Evolutionary conservation across 176 grass and related monocot species (phyloP).

Genomic region (Carex pumila): DNA sequence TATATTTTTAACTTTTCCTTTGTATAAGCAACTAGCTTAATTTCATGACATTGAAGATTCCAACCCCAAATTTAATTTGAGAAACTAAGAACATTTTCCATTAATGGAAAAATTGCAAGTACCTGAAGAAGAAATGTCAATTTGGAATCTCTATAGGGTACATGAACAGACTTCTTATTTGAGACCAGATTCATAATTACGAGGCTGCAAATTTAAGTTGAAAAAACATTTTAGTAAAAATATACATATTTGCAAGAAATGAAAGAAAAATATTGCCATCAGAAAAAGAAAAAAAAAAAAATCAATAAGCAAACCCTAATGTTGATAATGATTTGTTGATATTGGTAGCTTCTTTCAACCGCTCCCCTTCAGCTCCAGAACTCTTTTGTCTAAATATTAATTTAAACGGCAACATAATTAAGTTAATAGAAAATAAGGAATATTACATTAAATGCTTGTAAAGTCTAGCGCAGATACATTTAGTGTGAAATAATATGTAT

Average conservation of each 20-base stretch:
- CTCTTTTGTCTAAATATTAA: slow-evolving; percentile 76
- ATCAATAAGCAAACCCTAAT: slow-evolving; percentile 59
- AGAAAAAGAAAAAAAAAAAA: background rate
- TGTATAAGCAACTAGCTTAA: background rate
- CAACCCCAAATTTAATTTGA: background rate
- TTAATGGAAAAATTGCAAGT: background rate
- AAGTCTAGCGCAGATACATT: background rate
- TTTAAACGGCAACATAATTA: background rate
- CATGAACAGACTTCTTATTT: slow-evolving; percentile 88
- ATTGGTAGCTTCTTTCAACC: slow-evolving; percentile 93
- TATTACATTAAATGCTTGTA: background rate
- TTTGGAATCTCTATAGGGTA: slow-evolving; percentile 97
- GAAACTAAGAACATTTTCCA: background rate
- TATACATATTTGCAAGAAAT: background rate
- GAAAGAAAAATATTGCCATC: background rate
- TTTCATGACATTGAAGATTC: background rate
- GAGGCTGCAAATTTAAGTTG: slow-evolving; percentile 45
- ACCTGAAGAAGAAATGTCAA: slow-evolving; percentile 99
- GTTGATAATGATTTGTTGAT: slow-evolving; percentile 97
- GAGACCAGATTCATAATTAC: slow-evolving; percentile 97
- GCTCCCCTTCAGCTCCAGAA: slow-evolving; percentile 97
- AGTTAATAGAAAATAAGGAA: background rate
- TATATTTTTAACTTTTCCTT: background rate
- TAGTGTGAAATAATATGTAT: background rate
- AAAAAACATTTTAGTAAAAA: background rate